A percentile compares a stretch with the other conserved stretches of the same genome.
phyloP scores from a whole-genome alignment of 768 basidiomycete species.

The Rossbeevera mucosa region DNA sequence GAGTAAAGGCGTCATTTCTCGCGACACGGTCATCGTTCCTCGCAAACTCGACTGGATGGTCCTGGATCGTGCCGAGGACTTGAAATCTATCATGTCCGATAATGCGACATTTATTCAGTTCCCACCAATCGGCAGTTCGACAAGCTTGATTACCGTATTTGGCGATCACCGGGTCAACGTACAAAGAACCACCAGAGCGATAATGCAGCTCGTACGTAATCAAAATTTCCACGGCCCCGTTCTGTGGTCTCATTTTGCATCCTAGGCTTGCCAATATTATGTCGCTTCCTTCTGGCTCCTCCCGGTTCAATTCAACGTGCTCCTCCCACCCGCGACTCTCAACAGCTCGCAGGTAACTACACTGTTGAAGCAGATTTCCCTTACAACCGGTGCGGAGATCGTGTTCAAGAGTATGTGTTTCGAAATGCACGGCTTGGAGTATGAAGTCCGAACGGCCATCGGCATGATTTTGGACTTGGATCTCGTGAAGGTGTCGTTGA shows the following conservation, averaged over 20 bases:
- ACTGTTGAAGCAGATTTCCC: conserved; percentile 81
- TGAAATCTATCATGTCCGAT: conserved; percentile 91
- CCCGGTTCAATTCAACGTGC: conserved; percentile 88
- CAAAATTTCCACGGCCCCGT: conserved; percentile 7
- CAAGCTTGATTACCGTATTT: conserved; percentile 88
- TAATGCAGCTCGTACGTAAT: conserved; percentile 86
- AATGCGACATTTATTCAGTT: conserved; percentile 96
- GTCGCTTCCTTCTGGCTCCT: conserved; percentile 97
- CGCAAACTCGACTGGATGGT: conserved; percentile 99
- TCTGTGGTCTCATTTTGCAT: conserved; percentile 13
- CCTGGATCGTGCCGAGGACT: conserved; percentile 90
- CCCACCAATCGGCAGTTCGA: conserved; percentile 87
- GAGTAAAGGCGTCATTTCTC: conserved; percentile 86
- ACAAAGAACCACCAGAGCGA: conserved; percentile 85
- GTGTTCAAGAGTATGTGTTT: conserved; percentile 98
- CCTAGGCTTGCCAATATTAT: conserved; percentile 89
- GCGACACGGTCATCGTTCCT: conserved; percentile 91
- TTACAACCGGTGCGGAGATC: conserved; percentile 85
- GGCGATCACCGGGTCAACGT: conserved; percentile 94
- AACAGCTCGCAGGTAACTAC: conserved; percentile 80
- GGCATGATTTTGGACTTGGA: conserved; percentile 86
- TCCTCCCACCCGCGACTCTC: conserved; percentile 76
- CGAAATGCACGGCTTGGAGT: conserved; percentile 91
- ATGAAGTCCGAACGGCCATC: conserved; percentile 84
- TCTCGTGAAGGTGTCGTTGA: conserved; percentile 69